Evolutionary conservation across 2,329 filamentous ascomycete genomes (phyloP), one percentile per base, ranked within the genome.

Genomic region (Westerdykella aurantiaca): DNA sequence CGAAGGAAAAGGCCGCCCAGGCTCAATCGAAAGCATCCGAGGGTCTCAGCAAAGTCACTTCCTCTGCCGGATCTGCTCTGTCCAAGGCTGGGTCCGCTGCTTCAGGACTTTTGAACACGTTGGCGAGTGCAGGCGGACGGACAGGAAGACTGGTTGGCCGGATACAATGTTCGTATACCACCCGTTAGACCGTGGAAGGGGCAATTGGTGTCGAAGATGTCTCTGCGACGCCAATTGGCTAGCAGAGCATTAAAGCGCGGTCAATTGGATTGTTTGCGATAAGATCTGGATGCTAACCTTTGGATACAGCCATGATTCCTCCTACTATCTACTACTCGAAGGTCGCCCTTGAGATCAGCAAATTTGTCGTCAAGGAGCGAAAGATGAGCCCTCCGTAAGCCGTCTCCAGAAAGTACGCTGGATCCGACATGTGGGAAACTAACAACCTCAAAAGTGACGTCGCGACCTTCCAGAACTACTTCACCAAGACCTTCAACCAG

Each of bases 321-420:
- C 83, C 83, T 50, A 84, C 89, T 52, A 67, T 94, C 67, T 96
- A 96, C 81, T 98, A 97, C 78, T 83, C 85, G 63, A 86, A 83
- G 69, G 91, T 97, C 66, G 86, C 79, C 60, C 74, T 90, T 53
- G 93, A 98, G 78, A 78, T 97, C 48, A 80, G 79, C 67, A 95
- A 87, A 79, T 79, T 96, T 57, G 81, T 97, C 56, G 88, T 89
- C 76, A 81, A 82, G 61, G 83, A 82, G 69, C 89, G 91, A 73
- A 87, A 86, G 75, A 96, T 98, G 89, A 76, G 79, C 66, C 89
- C 88, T 73, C 93, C 93, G 93, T 98, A 86, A 82, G 90, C 48
- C 9, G 31, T 34, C 35, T 44, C 29, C 18, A 31, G 22, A 18
- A 22, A 22, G 23, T 31, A 6, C 39, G 31, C 39, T 3, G 17